Base-by-base conservation (phyloP, 495 filamentous ascomycete species). In the Penicillium maclennaniae region DNA sequence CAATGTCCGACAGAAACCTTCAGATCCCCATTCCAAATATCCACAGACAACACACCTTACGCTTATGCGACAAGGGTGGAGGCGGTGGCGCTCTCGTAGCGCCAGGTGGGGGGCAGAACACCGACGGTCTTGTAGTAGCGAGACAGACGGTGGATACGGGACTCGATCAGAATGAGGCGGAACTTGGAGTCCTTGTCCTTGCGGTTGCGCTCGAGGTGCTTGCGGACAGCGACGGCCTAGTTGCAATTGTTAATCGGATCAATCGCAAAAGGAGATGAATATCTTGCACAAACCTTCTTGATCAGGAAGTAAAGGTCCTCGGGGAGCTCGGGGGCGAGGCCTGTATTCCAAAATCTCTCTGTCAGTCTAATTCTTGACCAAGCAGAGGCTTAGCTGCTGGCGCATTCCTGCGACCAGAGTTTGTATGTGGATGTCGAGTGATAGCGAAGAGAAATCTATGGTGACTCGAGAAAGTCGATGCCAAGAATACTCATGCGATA, bases 181-280 rank as follows among this genome's bases (percentile, higher is more conserved):
- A 98, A 97, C 83, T 98, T 98, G 83, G 84, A 86, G 83, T 97
- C 93, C 80, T 90, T 95, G 86, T 97, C 93, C 84, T 99, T 99
- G 76, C 93, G 91, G 85, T 99, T 99, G 77, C 90, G 87, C 83
- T 97, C 92, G 62, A 99, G 89, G 80, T 97, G 95, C 89, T 99
- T 99, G 79, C 95, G 93, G 80, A 99, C 93, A 69, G 92, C 87
- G 69, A 97, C 92, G 65, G 92, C 92, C 90, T 91, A 34, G 31
- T 28, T 28, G 28, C 34, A 31, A 4, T 40, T 2, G 45, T 58
- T 63, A 55, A 53, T 25, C 4, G 26, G 19, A 17, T 39, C 21
- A 28, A 19, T 15, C 19, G 21, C 4, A 7, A 45, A 20, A 40
- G 15, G n/a, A 7, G 45, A 21, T 34, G 26, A 5, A 56, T 37